Conservation (phyloP, 306 rosid species). For the Quercus gilva region DNA sequence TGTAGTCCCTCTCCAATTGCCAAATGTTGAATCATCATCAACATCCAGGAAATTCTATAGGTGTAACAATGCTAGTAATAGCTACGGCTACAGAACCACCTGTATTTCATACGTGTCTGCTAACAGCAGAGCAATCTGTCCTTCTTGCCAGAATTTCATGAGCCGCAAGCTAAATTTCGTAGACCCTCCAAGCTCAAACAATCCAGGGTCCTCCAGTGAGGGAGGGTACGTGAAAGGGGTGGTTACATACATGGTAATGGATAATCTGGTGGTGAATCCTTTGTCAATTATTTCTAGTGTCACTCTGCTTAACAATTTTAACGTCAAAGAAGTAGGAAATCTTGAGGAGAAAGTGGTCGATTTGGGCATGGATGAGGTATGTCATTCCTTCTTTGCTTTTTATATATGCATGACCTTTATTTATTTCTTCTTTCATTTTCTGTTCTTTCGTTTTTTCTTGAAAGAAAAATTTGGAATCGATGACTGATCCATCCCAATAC, state of each 20-base stretch:
- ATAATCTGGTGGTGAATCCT: conserved; percentile 31
- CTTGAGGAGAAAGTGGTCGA: conserved; percentile 23
- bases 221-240: conserved; percentile 25
- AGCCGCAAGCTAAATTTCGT: neutral
- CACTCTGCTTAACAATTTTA: conserved; percentile 7
- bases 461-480: no score
- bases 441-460: neutral
- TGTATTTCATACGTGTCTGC: neutral
- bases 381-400: neutral
- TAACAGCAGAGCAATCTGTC: neutral
- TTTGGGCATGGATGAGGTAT: conserved; percentile 28
- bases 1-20: neutral
- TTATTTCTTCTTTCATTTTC: neutral
- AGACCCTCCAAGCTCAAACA: neutral
- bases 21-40: neutral
- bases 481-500: no score
- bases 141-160: accelerated
- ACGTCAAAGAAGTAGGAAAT: neutral
- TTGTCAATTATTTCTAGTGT: conserved; percentile 7
- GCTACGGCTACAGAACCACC: neutral
- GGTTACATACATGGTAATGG: conserved; percentile 36
- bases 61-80: neutral
- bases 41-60: neutral
- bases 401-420: neutral
- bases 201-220: neutral